Evolutionary conservation across 176 grass and related monocot genomes (phyloP).

Genomic region (Ensete glaucum): DNA sequence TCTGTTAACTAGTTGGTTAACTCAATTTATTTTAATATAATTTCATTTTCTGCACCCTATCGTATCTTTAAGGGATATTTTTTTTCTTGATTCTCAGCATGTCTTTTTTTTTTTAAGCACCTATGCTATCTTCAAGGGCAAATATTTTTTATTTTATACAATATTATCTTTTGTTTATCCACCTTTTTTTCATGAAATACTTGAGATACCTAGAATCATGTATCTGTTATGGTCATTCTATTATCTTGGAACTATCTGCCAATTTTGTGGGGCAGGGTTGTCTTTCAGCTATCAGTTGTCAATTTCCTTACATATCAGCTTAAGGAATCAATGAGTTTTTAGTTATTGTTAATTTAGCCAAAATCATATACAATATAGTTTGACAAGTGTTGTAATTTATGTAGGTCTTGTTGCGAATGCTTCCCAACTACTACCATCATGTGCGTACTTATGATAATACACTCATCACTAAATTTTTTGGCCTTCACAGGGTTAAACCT

Average conservation of each 20-base stretch:
- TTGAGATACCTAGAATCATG: background rate
- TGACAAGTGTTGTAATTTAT: constrained; percentile 17
- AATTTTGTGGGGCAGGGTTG: background rate
- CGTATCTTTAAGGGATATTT: background rate
- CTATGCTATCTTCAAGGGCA: background rate
- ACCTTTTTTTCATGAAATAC: background rate
- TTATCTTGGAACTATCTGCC: background rate
- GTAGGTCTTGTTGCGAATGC: constrained; percentile 94
- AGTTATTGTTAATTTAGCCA: background rate
- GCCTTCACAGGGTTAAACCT: constrained; percentile 96
- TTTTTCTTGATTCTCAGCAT: background rate
- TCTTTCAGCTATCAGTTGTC: background rate
- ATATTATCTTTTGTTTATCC: background rate
- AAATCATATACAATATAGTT: constrained; percentile 11
- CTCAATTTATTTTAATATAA: background rate
- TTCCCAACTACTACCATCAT: constrained; percentile 94
- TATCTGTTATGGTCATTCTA: background rate
- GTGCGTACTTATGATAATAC: constrained; percentile 93
- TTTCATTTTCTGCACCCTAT: background rate
- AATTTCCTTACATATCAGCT: background rate
- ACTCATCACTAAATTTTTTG: constrained; percentile 99
- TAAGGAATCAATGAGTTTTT: background rate
- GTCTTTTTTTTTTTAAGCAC: background rate
- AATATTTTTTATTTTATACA: background rate
- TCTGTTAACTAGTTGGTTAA: background rate